Conservation (phyloP, 352 stramenopile genomes). For the Phytophthora palmivora region DNA sequence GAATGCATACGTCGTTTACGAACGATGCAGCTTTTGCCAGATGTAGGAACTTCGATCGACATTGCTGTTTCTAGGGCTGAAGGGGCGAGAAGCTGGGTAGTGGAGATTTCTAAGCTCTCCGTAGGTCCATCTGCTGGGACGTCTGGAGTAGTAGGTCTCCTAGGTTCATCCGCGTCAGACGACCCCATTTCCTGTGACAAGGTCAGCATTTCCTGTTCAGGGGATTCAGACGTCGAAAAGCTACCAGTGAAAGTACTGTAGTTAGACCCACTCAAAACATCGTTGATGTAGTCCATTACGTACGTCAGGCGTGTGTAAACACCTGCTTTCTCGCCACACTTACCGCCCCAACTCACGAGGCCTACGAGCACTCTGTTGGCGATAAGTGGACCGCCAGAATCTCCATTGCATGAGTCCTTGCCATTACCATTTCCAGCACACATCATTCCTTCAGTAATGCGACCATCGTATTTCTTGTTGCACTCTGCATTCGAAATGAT, state of each 20-base stretch:
- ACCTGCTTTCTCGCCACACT: slow-evolving; percentile 52
- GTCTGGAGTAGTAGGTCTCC: not conserved
- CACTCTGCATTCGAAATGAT: slow-evolving; percentile 57
- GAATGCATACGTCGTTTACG: slow-evolving; percentile 6
- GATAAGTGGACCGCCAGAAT: slow-evolving; percentile 66
- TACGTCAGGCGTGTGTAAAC: slow-evolving; percentile 59
- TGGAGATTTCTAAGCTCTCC: not conserved
- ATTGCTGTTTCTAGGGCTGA: not conserved
- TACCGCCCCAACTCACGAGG: slow-evolving; percentile 67
- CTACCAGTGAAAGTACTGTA: slow-evolving; percentile 6
- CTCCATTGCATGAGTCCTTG: slow-evolving; percentile 68
- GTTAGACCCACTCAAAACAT: slow-evolving; percentile 37
- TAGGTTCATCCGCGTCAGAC: slow-evolving; percentile 5
- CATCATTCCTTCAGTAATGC: slow-evolving; percentile 63
- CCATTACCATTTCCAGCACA: slow-evolving; percentile 56
- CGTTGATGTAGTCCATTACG: slow-evolving; percentile 65
- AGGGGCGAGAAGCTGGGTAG: no score
- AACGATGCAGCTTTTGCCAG: slow-evolving; percentile 8
- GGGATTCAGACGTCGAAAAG: not conserved
- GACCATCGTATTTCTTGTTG: slow-evolving; percentile 42
- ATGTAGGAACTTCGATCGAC: not conserved
- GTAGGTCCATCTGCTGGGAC: not conserved
- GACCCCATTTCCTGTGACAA: slow-evolving; percentile 1
- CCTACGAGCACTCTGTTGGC: slow-evolving; percentile 52
- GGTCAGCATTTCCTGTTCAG: not conserved